Base-by-base conservation (phyloP, 2,329 filamentous ascomycete genomes). In the Pyrenophora tritici-repentis region DNA sequence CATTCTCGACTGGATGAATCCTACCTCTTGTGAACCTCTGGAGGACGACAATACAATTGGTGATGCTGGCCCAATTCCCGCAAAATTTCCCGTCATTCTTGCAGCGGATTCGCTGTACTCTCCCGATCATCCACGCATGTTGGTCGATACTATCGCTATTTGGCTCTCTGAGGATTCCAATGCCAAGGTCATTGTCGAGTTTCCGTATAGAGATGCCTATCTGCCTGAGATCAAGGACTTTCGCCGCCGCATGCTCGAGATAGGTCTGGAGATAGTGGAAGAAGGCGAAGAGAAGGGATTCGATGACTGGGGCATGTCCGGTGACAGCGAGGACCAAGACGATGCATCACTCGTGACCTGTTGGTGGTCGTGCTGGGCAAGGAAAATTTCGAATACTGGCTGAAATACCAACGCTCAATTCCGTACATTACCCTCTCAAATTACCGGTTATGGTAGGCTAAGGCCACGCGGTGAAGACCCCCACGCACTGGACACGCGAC, bases 91-190 rank as follows among this genome's bases (percentile, higher is more conserved):
- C 10, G 76, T 96, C 47, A 85, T 97, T 36, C 80, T 99, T 2
- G 90, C 86, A 2, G 91, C 93, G 2, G 94, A 99, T 72, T 84
- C 90, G 0, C 78, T 99, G 16, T 97, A 97, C 73, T 91, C 92
- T 38, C 82, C 91, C 41, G 82, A 89, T 3, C 94, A 97, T 67
- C 91, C 93, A 0, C 75, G 72, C 3, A 83, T 94, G 65, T 81
- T 97, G 17, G 85, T 86, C 0, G 79, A 85, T 12, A 86, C 89
- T 12, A 86, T 97, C 37, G 74, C 79, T 8, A 75, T 81, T 33
- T 90, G 91, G 74, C 78, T 97, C 9, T 81, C 80, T 7, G 73
- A 78, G 12, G 78, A 78, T 3, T 48, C 71, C 0, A 76, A 81
- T 22, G 83, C 90, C 2, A 81, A 88, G 31, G 87, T 88, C 1